Evolutionary conservation across 257 asterid species (phyloP).

Genomic region (Osmanthus fragrans): DNA sequence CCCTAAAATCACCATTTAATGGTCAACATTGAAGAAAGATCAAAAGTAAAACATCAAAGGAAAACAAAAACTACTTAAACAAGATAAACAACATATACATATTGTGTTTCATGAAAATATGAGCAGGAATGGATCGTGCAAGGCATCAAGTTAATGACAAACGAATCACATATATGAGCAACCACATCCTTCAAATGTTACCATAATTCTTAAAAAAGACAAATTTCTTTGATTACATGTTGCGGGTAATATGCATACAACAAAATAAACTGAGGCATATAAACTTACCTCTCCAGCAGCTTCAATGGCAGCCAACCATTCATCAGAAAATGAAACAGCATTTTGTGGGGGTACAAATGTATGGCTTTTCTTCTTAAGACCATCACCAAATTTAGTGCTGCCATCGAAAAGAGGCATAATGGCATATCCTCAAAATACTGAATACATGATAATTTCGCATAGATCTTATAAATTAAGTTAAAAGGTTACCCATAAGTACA

Average conservation of each 20-base stretch:
- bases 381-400: conserved; percentile 42
- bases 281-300: conserved; percentile 95
- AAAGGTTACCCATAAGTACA: not conserved
- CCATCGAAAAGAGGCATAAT: conserved; percentile 22
- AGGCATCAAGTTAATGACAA: conserved; percentile 5
- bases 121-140: conserved; percentile 2
- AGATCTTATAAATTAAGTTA: conserved; percentile 11
- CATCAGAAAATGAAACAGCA: conserved; percentile 91
- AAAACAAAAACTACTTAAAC: not conserved
- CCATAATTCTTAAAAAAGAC: not conserved
- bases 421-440: not conserved
- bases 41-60: not conserved
- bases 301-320: conserved; percentile 95
- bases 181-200: not conserved
- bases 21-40: not conserved
- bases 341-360: conserved; percentile 49
- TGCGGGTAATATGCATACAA: not conserved
- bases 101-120: not conserved
- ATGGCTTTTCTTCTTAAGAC: conserved; percentile 30
- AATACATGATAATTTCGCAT: conserved; percentile 18
- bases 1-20: not conserved
- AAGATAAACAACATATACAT: not conserved
- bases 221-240: not conserved
- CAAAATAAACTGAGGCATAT: conserved; percentile 6
- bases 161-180: conserved; percentile 11